Base-by-base conservation (phyloP, 2,329 filamentous ascomycete genomes). In the Fonsecaea monophora region DNA sequence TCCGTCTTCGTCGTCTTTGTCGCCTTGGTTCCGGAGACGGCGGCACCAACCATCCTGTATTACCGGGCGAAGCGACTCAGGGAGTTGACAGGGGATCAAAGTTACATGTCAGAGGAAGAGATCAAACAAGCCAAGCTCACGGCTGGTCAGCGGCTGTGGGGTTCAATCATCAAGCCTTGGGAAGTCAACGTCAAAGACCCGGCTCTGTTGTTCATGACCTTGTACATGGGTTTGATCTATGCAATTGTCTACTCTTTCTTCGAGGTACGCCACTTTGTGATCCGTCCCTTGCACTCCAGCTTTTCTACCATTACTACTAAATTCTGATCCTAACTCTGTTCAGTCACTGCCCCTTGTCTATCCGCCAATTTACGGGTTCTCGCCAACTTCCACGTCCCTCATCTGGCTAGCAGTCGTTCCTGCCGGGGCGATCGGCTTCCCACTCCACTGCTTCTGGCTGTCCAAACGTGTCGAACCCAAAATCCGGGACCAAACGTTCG, bases 111-210 rank as follows among this genome's bases (percentile, higher is more conserved):
- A 0, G 85, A 89, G 74, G 85, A 83, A 60, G 89, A 91, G 75
- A 86, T 90, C 65, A 84, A 88, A 72, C 84, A 87, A 75, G 79
- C 77, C n/a, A 80, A 83, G 68, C 79, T 87, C 71, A 84, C 79
- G 54, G 75, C 82, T 2, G 34, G 30, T 45, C 25, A 80, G 13
- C 77, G 87, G 21, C 75, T 84, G 30, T 66, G 82, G 53, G 83
- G 88, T 50, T 84, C 87, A 0, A 79, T 90, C 18, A 83, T 88
- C 76, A 86, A 86, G 76, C 87, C 4, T 2, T 59, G 59, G 40
- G 82, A 86, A 74, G 85, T 89, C 71, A 87, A 83, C 9, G 70
- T 87, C 74, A 84, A 86, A 73, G 86, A 89, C 64, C 87, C 87
- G 0, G 85, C 87, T 13, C 82, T 90, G 3, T 74, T 85, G 4